phyloP scores from a whole-genome alignment of 164 flowering plant genomes.

The Tinospora cordifolia region DNA sequence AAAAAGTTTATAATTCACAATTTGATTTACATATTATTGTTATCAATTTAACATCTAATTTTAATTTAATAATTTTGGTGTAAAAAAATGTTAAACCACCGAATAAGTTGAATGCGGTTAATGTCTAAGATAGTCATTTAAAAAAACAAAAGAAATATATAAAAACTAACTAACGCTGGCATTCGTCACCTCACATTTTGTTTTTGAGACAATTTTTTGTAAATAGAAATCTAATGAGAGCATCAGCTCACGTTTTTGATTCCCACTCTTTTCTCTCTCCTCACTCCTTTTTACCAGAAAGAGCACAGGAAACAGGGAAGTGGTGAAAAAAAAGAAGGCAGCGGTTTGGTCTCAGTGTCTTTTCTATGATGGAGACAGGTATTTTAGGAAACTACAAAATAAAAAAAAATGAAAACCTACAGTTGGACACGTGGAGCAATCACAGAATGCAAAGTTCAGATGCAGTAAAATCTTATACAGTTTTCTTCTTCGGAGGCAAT shows the following conservation, averaged over 20 bases:
- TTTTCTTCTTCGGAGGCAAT: neutral
- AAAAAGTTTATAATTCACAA: too few relatives aligned
- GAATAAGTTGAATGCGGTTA: too few relatives aligned
- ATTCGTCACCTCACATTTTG: neutral
- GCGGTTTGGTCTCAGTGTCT: neutral
- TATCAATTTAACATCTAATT: too few relatives aligned
- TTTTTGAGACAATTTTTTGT: neutral
- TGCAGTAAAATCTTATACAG: neutral
- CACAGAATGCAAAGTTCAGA: neutral
- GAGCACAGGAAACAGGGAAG: neutral
- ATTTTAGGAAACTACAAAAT: neutral
- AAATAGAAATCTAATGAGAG: neutral
- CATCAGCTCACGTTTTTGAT: conserved; percentile 1
- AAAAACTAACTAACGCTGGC: too few relatives aligned
- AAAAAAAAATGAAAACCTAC: neutral
- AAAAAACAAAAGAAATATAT: too few relatives aligned
- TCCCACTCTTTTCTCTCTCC: neutral
- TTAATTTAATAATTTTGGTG: too few relatives aligned
- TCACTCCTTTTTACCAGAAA: neutral
- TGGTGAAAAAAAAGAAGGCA: neutral
- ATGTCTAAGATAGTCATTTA: too few relatives aligned
- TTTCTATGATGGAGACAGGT: neutral
- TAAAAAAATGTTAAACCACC: too few relatives aligned
- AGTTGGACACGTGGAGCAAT: neutral
- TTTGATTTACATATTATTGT: too few relatives aligned